These are phyloP conservation scores for Euphrasia arctica DNA, from an alignment of 305 asterid species.

Conservation along the genomic window DNA sequence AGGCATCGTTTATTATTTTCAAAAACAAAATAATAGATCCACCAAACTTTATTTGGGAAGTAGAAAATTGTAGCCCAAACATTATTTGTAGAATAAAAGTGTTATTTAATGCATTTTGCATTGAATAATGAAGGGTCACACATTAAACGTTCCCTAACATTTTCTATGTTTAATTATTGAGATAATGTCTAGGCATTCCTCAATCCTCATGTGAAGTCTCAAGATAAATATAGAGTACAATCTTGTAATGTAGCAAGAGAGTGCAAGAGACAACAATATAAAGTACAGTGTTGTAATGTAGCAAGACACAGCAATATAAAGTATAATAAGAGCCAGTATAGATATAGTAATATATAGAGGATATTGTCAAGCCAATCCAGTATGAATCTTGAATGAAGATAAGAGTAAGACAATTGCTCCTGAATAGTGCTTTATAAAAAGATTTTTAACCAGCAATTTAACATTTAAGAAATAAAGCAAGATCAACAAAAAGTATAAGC, in stretches of 20 bases:
- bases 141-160: too few species aligned
- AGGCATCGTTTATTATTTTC: neutral
- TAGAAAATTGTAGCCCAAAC: neutral
- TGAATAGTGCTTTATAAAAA: neutral
- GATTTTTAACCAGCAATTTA: neutral
- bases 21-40: neutral
- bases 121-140: neutral
- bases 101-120: neutral
- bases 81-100: neutral
- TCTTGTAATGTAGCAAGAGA: too few species aligned
- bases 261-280: neutral
- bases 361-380: neutral
- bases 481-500: slow-evolving; percentile 15
- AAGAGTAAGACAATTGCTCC: neutral
- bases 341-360: neutral
- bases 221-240: neutral
- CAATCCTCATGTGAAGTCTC: neutral
- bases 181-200: neutral
- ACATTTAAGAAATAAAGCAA: slow-evolving; percentile 17
- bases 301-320: neutral
- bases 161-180: too few species aligned
- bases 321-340: neutral
- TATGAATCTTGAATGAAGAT: too few species aligned
- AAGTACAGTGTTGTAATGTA: neutral
- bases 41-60: neutral